Base-by-base conservation (phyloP, 305 asterid species). In the Rubia occidens region DNA sequence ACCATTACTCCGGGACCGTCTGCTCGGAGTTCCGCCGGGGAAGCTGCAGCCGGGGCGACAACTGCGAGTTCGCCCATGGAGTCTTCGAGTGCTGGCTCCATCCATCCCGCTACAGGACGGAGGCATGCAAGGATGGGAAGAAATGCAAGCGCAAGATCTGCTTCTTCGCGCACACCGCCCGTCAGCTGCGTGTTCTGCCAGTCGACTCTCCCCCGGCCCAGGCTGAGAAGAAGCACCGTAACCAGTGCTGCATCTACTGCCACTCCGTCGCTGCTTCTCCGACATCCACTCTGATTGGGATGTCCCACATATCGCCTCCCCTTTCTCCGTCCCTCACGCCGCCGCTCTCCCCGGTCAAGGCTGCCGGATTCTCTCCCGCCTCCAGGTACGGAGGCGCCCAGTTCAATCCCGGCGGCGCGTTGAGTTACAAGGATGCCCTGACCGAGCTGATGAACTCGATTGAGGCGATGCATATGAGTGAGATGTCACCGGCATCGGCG, bases 81-180 rank as follows among this genome's bases (percentile, higher is more conserved):
- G 95, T 88, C 0, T 86, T 88, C 44, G 96, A 90, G 80, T 86
- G 91, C 56, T 90, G 96, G 96, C 86, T 90, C 0, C 96, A 90
- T 59, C 97, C 95, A 0, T 64, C 90, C 6, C 81, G 97, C 5
- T 90, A 90, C 56, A 81, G 95, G 1, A 88, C 97, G 0, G 90
- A 90, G 75, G 95, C 97, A 0, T 90, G 97, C 71, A 90, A 88
- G 71, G 97, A 90, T 60, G 96, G 97, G 0, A 85, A 84, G 81
- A 85, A 79, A 14, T 90, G 97, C 66, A 88, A 87, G 77, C 40
- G 97, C 0, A 90, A 90, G 79, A 83, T 88, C 0, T 90, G 97
- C 59, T 90, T 90, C 67, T 90, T 90, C 56, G 95, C 95, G 0
- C 97, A 90, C 58, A 81, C 95, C 0, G 71, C 90, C 0, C 75